Evolutionary conservation across 306 rosid genomes (phyloP).

Genomic region (Vicia sativa): DNA sequence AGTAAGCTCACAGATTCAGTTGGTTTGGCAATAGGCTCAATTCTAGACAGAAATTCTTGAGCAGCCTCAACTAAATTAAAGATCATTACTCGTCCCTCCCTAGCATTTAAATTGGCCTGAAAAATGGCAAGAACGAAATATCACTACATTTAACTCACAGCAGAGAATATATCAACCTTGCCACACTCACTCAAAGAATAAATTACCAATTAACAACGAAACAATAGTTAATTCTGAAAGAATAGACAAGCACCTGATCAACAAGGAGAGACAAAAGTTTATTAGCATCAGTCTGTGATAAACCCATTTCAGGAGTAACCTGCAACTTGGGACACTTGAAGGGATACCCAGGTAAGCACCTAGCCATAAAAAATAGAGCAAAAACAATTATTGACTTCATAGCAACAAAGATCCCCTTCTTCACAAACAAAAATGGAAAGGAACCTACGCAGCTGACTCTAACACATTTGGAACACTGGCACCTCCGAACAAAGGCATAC

Average conservation of each 20-base stretch:
- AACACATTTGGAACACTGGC: not conserved
- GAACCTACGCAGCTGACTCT: not conserved
- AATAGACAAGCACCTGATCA: conserved; percentile 64
- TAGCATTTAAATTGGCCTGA: conserved; percentile 83
- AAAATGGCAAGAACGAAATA: conserved; percentile 37
- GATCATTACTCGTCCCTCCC: conserved; percentile 95
- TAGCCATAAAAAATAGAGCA: conserved; percentile 34
- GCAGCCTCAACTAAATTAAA: conserved; percentile 97
- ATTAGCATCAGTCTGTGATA: conserved; percentile 62
- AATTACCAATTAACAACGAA: conserved; percentile 19
- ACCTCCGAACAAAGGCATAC: not conserved
- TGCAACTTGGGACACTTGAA: conserved; percentile 89
- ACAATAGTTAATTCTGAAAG: conserved; percentile 30
- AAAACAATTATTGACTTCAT: not conserved
- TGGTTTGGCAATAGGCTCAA: conserved; percentile 65
- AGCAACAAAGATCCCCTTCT: conserved; percentile 22
- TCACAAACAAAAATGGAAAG: conserved; percentile 20
- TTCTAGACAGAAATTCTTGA: conserved; percentile 89
- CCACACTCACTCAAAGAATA: conserved; percentile 14
- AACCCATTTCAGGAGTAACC: conserved; percentile 74
- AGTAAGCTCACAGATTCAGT: conserved; percentile 57
- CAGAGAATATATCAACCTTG: not conserved
- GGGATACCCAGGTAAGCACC: conserved; percentile 94
- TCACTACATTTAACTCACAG: conserved; percentile 8
- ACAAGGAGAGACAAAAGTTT: conserved; percentile 71